These are phyloP conservation scores for Prototheca cutis DNA, from an alignment of 163 green algal genomes.

Conservation along the genomic window DNA sequence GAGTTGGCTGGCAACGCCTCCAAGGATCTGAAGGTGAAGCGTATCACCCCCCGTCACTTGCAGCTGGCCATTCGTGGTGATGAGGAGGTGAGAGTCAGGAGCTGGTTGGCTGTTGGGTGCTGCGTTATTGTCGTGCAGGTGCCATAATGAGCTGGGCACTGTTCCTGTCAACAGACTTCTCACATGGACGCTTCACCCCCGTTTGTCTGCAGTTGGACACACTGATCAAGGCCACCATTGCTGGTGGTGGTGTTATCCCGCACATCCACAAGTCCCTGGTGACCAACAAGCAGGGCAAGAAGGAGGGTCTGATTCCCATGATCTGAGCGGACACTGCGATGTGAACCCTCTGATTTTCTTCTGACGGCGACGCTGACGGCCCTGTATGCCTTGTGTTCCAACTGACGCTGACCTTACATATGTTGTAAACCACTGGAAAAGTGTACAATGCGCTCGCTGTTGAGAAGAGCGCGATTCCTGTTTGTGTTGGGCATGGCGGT, in stretches of 20 bases:
- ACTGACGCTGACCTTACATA: too few species aligned
- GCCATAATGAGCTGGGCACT: too few species aligned
- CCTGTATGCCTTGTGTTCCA: too few species aligned
- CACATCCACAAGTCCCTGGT: slow-evolving; percentile 99
- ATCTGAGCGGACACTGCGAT: not conserved
- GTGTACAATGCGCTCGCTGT: too few species aligned
- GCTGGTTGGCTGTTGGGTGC: not conserved
- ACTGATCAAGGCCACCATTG: slow-evolving; percentile 88
- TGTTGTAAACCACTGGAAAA: too few species aligned
- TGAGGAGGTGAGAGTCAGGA: slow-evolving; percentile 69
- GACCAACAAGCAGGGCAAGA: slow-evolving; percentile 79
- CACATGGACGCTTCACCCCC: not conserved
- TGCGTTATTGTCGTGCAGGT: not conserved
- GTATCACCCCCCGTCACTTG: slow-evolving; percentile 97
- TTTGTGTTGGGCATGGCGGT: too few species aligned
- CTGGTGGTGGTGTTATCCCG: slow-evolving; percentile 97
- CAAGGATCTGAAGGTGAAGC: slow-evolving; percentile 99
- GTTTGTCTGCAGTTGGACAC: slow-evolving; percentile 15
- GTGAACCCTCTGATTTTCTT: too few species aligned
- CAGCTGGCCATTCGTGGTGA: slow-evolving; percentile 98
- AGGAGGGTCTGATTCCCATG: slow-evolving; percentile 36
- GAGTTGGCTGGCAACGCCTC: slow-evolving; percentile 98
- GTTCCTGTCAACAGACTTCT: too few species aligned
- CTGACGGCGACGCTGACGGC: too few species aligned
- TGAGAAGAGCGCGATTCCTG: too few species aligned